Base-by-base conservation (phyloP, 345 rosid genomes). In the Eucalyptus regnans region DNA sequence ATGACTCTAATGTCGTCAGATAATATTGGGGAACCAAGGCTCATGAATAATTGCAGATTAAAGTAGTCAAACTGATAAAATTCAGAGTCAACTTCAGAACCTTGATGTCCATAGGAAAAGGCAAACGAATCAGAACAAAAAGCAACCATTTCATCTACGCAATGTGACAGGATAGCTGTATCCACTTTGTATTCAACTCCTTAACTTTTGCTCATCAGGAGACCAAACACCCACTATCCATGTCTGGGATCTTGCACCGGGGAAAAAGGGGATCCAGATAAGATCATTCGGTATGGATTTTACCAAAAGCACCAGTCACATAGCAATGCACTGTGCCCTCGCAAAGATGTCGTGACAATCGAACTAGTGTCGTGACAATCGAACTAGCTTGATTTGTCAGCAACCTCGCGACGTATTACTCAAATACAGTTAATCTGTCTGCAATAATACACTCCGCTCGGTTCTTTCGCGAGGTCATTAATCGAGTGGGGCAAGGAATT, bases 121-220 rank as follows among this genome's bases (percentile, higher is more conserved):
- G 96, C 96, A 97, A 97, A 96, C 93, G 95, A 92, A 96, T 94
- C 94, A 90, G 94, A 95, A 95, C 94, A 94, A 95, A 95, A 96
- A 92, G 95, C 93, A 88, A 92, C 95, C 87, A 93, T 92, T 86
- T 92, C 90, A 18, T 90, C 86, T 88, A 14, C 90, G 89, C 87
- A 93, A 90, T 52, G 91, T 90, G 96, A 94, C 95, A 93, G 89
- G 88, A 91, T 90, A 91, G 93, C 93, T 92, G 91, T 91, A 90
- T 92, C 95, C 96, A 93, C 95, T 76, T 95, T 95, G 96, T 92
- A 92, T 90, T 91, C 95, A 94, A 93, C 94, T 90, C 89, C 94
- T 94, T 95, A 93, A 92, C 95, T 94, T 93, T 93, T 91, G 93
- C 94, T 86, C 86, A 92, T 90, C 89, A 22, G 43, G 68, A 83